phyloP scores from a whole-genome alignment of 768 basidiomycete species.

The Auricularia sp. region DNA sequence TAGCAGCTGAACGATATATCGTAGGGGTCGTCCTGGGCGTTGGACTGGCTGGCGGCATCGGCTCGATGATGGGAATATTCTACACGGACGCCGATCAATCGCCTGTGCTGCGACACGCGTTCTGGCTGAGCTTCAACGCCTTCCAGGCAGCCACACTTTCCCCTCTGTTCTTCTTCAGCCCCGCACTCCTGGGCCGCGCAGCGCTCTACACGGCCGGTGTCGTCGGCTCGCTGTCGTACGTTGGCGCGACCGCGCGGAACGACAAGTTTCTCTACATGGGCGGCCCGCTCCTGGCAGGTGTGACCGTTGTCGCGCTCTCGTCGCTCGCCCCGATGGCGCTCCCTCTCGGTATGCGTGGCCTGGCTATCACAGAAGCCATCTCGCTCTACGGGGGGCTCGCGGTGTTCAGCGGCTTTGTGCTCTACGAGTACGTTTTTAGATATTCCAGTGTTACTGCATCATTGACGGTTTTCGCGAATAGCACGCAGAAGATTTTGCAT shows the following conservation, averaged over 20 bases:
- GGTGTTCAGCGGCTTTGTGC: conserved; percentile 77
- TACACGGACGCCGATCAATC: conserved; percentile 71
- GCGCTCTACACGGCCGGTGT: conserved; percentile 82
- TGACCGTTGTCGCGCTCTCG: conserved; percentile 78
- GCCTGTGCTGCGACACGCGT: conserved; percentile 58
- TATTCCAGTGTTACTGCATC: conserved; percentile 1
- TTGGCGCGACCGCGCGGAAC: conserved; percentile 79
- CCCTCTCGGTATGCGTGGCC: conserved; percentile 68
- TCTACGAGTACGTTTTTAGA: conserved; percentile 57
- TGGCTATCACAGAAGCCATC: conserved; percentile 68
- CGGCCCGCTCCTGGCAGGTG: conserved; percentile 78
- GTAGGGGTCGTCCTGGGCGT: conserved; percentile 74
- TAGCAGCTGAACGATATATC: not conserved
- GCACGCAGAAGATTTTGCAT: conserved; percentile 77
- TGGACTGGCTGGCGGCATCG: conserved; percentile 69
- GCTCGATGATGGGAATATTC: conserved; percentile 74
- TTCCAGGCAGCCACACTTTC: conserved; percentile 81
- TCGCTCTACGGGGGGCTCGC: conserved; percentile 83
- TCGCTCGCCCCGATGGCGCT: conserved; percentile 84
- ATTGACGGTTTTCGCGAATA: conserved; percentile 16
- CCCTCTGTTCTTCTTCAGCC: conserved; percentile 81
- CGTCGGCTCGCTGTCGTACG: conserved; percentile 76
- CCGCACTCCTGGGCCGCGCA: conserved; percentile 76
- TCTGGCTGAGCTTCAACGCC: conserved; percentile 82
- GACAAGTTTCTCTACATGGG: conserved; percentile 83